Evolutionary conservation across 2,329 filamentous ascomycete species (phyloP).

Genomic region (Celoporthe dispersa): DNA sequence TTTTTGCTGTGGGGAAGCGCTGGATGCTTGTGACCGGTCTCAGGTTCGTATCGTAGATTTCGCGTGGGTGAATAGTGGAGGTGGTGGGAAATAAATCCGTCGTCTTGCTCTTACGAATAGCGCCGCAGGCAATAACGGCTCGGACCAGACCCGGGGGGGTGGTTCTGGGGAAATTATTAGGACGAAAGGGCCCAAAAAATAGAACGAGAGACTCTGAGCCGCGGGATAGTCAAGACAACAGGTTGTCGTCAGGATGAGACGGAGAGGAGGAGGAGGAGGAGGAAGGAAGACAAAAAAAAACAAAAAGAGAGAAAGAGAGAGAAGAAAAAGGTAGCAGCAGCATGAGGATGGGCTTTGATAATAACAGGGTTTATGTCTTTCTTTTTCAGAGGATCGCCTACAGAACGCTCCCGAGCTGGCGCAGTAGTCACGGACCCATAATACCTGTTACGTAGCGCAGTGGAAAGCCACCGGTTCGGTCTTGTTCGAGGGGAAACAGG

Average conservation of each 20-base stretch:
- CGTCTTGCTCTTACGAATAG: slow-evolving; percentile 11
- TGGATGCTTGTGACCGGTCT: slow-evolving; percentile 11
- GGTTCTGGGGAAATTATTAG: neutral
- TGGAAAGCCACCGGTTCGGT: slow-evolving; percentile 23
- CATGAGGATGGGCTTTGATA: slow-evolving; percentile 11
- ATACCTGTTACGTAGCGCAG: slow-evolving; percentile 27
- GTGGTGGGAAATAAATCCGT: slow-evolving; percentile 12
- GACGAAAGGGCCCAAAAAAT: neutral
- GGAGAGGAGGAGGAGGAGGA: neutral
- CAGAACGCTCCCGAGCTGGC: slow-evolving; percentile 22
- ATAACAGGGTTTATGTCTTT: slow-evolving; percentile 25
- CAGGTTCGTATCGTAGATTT: slow-evolving; percentile 14
- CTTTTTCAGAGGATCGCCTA: slow-evolving; percentile 25
- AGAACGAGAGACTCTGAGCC: slow-evolving; percentile 8
- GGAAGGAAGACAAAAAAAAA: neutral
- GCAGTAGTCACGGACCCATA: slow-evolving; percentile 25
- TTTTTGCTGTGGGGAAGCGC: neutral
- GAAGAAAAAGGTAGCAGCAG: slow-evolving; percentile 13
- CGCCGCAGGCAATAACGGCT: slow-evolving; percentile 5
- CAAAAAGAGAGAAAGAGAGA: slow-evolving; percentile 17
- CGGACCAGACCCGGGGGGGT: neutral
- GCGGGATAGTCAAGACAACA: neutral
- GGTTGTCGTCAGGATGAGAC: neutral
- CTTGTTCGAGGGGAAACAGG: slow-evolving; percentile 20
- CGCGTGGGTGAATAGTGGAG: slow-evolving; percentile 15